Base-by-base conservation (phyloP, 2,329 filamentous ascomycete species). In the Sclerotinia subarctica region DNA sequence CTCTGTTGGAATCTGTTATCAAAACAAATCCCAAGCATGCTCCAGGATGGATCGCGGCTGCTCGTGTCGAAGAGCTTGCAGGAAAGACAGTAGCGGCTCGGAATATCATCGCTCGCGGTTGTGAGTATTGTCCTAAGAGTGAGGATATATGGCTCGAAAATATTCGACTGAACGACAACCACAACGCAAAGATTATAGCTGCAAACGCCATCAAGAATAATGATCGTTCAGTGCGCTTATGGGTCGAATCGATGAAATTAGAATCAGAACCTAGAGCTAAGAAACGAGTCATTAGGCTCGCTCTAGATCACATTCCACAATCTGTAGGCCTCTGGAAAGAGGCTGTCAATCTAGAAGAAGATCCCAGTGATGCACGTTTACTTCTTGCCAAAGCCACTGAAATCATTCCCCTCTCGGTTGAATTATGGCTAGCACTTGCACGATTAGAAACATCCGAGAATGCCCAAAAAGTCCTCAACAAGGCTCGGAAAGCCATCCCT, bases 281-380 rank as follows among this genome's bases (percentile, higher is more conserved):
- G 80, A 98, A 98, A 81, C 89, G 93, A 76, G 95, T 99, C 10
- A 88, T 97, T 46, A 87, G 94, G 67, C 92, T 96, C 76, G 96
- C 95, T 0, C 84, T 99, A 56, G 92, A 98, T 74, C 90, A 97
- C 75, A 91, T 97, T 52, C 94, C 94, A 0, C 93, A 97, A 76
- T 98, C 94, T 0, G 95, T 98, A 59, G 90, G 92, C 53, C 85
- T 99, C n/a, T 99, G 95, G 95, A 99, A 98, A 78, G 93, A 96
- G 77, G 90, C 94, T 6, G 94, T 99, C 71, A 98, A 98, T 74
- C 82, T 98, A 67, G 95, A 98, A 76, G 94, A 97, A 75, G 90
- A 97, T 73, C 87, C 91, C 0, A 90, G 90, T 42, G 93, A 97
- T 80, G 96, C 96, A 5, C 89, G 90, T 70, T 82, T 99, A 67